Base-by-base conservation (phyloP, 2,329 filamentous ascomycete genomes). In the Sporothrix brunneoviolacea region DNA sequence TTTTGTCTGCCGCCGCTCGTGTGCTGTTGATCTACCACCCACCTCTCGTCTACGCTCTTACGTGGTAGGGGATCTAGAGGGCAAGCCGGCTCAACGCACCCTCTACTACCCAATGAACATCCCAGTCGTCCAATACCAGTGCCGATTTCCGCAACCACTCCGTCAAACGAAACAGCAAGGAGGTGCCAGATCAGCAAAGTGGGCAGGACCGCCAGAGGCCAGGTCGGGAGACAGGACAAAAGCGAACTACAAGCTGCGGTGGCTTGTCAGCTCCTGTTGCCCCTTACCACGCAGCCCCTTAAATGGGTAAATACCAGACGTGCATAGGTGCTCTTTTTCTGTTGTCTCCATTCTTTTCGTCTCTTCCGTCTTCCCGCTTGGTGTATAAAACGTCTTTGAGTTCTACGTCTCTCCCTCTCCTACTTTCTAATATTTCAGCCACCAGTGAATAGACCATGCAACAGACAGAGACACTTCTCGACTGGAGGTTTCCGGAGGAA, bases 401-500 rank as follows among this genome's bases (percentile, higher is more conserved):
- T 6, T 28, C 13, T 30, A 28, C n/a, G 3, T 28, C 7, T 13
- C 22, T 21, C 13, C 16, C 8, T 4, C 33, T 37, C 16, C 9
- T 8, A 13, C 21, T 18, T 24, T 4, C 18, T 18, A 13, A 27
- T 40, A 10, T 16, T 9, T 9, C 9, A 33, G 15, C 27, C 13
- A 4, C 4, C 21, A 37, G 19, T 15, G 28, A 35, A 28, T 35
- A 51, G 24, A 51, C 33, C 22, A 53, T 55, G 51, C 53, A 43
- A 53, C 50, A 55, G 33, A 43, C 32, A 19, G 47, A 51, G 22
- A 15, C 43, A 9, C 16, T 40, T 13, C 19, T 30, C 15, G 53
- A 51, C 48, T 53, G 47, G 47, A 50, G 46, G 40, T 22, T 53
- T 42, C 28, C 41, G 39, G 48, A 55, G 32, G 24, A 45, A 10